A percentile compares a stretch with the other conserved stretches of the same genome.
Evolutionary conservation across 2,329 filamentous ascomycete species (phyloP).

Genomic region (Fusarium sp.): DNA sequence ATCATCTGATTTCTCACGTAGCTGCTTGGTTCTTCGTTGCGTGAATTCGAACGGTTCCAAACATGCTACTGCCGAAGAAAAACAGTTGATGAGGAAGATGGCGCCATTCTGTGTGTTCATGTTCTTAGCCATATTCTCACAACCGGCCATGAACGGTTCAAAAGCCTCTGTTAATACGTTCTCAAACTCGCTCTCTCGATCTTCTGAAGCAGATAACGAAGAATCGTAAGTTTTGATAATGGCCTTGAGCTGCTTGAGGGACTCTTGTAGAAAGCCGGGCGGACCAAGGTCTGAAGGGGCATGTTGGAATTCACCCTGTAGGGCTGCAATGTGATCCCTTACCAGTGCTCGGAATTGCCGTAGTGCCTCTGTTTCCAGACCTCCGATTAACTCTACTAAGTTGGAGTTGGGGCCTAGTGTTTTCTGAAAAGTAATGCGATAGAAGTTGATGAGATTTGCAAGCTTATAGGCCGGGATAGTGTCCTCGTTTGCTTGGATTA

Average conservation of each 20-base stretch:
- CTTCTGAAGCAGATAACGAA: conserved; percentile 71
- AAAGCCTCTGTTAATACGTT: conserved; percentile 81
- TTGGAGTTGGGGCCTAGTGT: conserved; percentile 76
- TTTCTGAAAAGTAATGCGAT: conserved; percentile 84
- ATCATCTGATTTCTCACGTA: conserved; percentile 67
- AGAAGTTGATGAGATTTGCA: conserved; percentile 89
- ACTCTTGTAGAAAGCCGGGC: conserved; percentile 83
- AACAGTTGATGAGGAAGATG: conserved; percentile 80
- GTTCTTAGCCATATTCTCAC: conserved; percentile 72
- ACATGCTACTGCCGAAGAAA: conserved; percentile 66
- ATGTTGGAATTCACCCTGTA: conserved; percentile 77
- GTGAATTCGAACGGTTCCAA: conserved; percentile 74
- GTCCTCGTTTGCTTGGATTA: conserved; percentile 92
- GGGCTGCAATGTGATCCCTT: conserved; percentile 79
- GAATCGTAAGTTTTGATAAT: conserved; percentile 91
- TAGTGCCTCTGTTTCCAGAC: conserved; percentile 79
- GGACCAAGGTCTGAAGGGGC: conserved; percentile 78
- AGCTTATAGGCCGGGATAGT: conserved; percentile 89
- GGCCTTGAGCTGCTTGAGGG: conserved; percentile 78
- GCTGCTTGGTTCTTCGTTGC: conserved; percentile 61
- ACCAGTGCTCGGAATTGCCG: conserved; percentile 85
- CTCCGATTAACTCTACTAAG: conserved; percentile 74
- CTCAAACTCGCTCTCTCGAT: conserved; percentile 76
- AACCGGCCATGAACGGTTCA: conserved; percentile 85
- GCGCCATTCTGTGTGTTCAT: conserved; percentile 69